phyloP scores from a whole-genome alignment of 176 grass and related monocot genomes.

The Saccharum spontaneum region DNA sequence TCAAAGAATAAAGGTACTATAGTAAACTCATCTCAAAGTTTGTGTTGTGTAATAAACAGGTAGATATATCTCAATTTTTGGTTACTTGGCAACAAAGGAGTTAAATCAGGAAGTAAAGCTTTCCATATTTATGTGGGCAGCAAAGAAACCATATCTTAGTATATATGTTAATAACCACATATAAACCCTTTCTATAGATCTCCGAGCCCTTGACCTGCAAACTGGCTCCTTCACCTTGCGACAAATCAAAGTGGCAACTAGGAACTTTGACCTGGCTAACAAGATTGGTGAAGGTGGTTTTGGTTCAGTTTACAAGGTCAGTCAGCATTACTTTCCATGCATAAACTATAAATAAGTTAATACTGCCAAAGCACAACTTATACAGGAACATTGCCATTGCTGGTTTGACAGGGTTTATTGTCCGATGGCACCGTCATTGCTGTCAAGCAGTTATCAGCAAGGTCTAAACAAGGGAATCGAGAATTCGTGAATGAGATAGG shows the following conservation, averaged over 20 bases:
- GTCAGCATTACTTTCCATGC: background rate
- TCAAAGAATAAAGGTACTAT: constrained; percentile 67
- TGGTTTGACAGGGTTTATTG: background rate
- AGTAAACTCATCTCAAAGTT: constrained; percentile 2
- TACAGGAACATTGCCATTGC: constrained; percentile 2
- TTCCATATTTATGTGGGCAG: constrained; percentile 17
- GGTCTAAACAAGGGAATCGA: constrained; percentile 69
- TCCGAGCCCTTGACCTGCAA: constrained; percentile 72
- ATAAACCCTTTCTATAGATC: constrained; percentile 51
- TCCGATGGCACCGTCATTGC: constrained; percentile 61
- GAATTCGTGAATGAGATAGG: constrained; percentile 88
- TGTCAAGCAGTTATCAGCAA: constrained; percentile 83
- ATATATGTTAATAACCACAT: constrained; percentile 8
- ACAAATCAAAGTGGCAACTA: constrained; percentile 91
- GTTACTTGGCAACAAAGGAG: background rate
- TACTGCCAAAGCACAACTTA: constrained; percentile 13
- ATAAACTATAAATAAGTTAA: constrained; percentile 14
- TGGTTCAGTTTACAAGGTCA: constrained; percentile 95
- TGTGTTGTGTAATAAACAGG: background rate
- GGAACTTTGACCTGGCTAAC: constrained; percentile 69
- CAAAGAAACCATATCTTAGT: background rate
- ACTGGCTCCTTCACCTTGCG: constrained; percentile 81
- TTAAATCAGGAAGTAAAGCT: background rate
- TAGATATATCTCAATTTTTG: background rate
- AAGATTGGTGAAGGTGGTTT: constrained; percentile 97